phyloP scores from a whole-genome alignment of 2,329 filamentous ascomycete genomes.

The Cladophialophora chaetospira region DNA sequence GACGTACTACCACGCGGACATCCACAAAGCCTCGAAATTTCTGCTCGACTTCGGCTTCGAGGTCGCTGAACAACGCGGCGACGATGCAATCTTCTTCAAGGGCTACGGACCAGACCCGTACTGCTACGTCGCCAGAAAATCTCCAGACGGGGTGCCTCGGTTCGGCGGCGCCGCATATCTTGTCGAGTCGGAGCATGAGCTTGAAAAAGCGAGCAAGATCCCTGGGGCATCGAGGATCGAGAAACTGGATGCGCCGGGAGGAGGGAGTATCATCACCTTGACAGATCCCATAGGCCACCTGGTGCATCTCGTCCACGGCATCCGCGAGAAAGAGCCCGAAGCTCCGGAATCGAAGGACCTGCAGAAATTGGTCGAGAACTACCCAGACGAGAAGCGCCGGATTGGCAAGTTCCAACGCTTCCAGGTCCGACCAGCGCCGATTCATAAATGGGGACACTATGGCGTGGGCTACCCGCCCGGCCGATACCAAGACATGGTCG shows the following conservation, averaged over 20 bases:
- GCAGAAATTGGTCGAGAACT: constrained; percentile 40
- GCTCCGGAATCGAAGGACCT: neutral
- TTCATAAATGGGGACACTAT: constrained; percentile 53
- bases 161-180: constrained; percentile 26
- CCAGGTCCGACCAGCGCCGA: constrained; percentile 49
- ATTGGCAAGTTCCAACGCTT: constrained; percentile 43
- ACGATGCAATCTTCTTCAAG: constrained; percentile 23
- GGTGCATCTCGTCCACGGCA: constrained; percentile 39
- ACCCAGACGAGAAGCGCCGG: constrained; percentile 41
- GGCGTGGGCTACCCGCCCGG: constrained; percentile 41
- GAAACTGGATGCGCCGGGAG: constrained; percentile 37
- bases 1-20: constrained; percentile 29
- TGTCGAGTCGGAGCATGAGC: constrained; percentile 21
- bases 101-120: constrained; percentile 29
- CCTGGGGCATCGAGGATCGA: constrained; percentile 37
- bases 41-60: constrained; percentile 28
- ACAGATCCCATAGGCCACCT: constrained; percentile 32
- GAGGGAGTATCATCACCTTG: constrained; percentile 27
- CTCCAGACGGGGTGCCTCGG: constrained; percentile 7
- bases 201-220: constrained; percentile 12
- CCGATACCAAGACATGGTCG: constrained; percentile 39
- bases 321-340: constrained; percentile 22
- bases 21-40: constrained; percentile 26
- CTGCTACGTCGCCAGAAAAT: constrained; percentile 22
- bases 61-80: constrained; percentile 19